phyloP scores from a whole-genome alignment of 345 rosid genomes.

The Dipteronia sinensis region DNA sequence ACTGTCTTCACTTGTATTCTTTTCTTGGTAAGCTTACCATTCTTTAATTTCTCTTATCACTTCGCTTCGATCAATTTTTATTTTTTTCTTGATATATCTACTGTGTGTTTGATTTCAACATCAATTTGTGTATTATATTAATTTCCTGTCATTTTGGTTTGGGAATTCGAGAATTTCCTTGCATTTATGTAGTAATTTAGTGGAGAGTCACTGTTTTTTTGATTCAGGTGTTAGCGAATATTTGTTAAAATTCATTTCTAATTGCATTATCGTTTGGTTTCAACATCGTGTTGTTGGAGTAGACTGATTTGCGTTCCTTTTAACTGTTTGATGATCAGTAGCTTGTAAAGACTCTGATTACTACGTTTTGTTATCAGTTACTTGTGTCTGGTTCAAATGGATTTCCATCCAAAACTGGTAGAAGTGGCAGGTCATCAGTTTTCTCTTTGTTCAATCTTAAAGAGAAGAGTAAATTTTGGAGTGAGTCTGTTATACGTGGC shows the following conservation, averaged over 20 bases:
- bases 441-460: conserved; percentile 90
- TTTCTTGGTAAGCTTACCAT: background rate
- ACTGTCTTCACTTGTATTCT: conserved; percentile 10
- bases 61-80: background rate
- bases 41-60: background rate
- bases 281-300: background rate
- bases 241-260: background rate
- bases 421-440: conserved; percentile 55
- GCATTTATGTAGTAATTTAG: background rate
- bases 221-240: background rate
- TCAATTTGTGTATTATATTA: background rate
- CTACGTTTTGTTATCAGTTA: conserved; percentile 35
- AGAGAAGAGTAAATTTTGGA: conserved; percentile 91
- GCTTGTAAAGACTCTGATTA: conserved; percentile 21
- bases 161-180: background rate
- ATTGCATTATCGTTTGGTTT: background rate
- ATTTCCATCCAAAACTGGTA: conserved; percentile 38
- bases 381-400: conserved; percentile 41
- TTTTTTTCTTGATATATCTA: background rate
- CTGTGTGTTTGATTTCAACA: background rate
- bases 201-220: background rate
- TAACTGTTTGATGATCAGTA: background rate
- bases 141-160: background rate
- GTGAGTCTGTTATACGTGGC: conserved; percentile 74
- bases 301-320: background rate